phyloP scores from a whole-genome alignment of 768 basidiomycete genomes.

The Hypholoma fasciculare region DNA sequence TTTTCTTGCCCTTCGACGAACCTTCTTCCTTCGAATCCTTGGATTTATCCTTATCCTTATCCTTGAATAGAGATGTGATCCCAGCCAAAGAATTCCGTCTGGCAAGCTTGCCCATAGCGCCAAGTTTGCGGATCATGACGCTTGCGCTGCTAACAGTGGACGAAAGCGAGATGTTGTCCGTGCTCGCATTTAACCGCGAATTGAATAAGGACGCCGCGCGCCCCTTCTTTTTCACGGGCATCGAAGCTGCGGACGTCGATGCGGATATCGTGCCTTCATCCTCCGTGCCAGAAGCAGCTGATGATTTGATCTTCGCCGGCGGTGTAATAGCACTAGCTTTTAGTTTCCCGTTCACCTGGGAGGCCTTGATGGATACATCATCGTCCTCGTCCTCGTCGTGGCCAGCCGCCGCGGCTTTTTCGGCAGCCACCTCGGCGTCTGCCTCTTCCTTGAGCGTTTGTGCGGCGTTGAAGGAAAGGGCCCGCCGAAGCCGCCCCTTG shows the following conservation, averaged over 20 bases:
- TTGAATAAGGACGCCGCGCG: conserved; percentile 83
- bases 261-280: conserved; percentile 42
- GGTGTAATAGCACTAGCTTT: conserved; percentile 33
- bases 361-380: conserved; percentile 51
- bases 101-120: conserved; percentile 86
- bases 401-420: conserved; percentile 30
- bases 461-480: conserved; percentile 59
- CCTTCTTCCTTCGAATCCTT: conserved; percentile 16
- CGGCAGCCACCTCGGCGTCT: conserved; percentile 12
- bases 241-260: conserved; percentile 49
- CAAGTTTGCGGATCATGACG: conserved; percentile 95
- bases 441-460: conserved; percentile 45
- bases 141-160: conserved; percentile 94
- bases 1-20: conserved; percentile 34
- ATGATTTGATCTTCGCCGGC: conserved; percentile 21
- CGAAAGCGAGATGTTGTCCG: conserved; percentile 93
- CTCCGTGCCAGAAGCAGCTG: conserved; percentile 33
- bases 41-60: conserved; percentile 62
- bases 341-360: conserved; percentile 30
- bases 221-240: conserved; percentile 64
- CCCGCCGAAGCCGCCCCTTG: conserved; percentile 75
- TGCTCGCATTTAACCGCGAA: conserved; percentile 40
- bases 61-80: conserved; percentile 93
- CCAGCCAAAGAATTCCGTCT: conserved; percentile 87
- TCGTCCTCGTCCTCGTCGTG: conserved; percentile 38